Base-by-base conservation (phyloP, 306 rosid genomes). In the Pyrus betulifolia region DNA sequence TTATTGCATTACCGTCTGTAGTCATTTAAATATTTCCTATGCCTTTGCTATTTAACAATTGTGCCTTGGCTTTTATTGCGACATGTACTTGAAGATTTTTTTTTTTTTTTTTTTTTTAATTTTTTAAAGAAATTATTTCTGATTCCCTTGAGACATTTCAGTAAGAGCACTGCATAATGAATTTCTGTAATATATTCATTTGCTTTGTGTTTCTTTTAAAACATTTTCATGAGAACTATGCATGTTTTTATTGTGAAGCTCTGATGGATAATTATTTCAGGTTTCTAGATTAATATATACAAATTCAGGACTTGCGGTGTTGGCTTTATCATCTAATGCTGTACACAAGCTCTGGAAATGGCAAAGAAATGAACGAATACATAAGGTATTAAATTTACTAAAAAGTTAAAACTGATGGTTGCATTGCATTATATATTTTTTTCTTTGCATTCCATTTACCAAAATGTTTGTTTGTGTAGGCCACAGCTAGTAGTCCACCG, bases 261-360 rank as follows among this genome's bases (percentile, higher is more conserved):
- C 59, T 84, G 79, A 87, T 68, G 70, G 67, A 64, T 74, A 33
- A 70, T 49, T 82, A 63, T 79, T 82, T 79, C 97, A 96, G 99
- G 97, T 96, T 77, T 87, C 98, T 76, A 89, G 98, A 81, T 85
- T 96, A 85, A 92, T 96, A 72, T 96, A 96, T 80, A 96, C 99
- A 66, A 96, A 96, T 83, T 91, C 96, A 54, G 99, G 98, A 77
- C 85, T 89, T 62, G 96, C 97, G 5, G 82, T 96, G 81, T 82
- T 96, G 86, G 99, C 98, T 45, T 88, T 96, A 85, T 93, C 99
- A 78, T 90, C 98, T 78, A 96, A 91, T 92, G 99, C 97, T 42
- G 97, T 91, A 81, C 99, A 96, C 80, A 96, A 96, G 84, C 93
- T 96, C 79, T 96, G 99, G 99, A 96, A 88, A 84, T 96, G 99